Conservation (phyloP, 1,284 basidiomycete genomes). For the Neonothopanus nambi region DNA sequence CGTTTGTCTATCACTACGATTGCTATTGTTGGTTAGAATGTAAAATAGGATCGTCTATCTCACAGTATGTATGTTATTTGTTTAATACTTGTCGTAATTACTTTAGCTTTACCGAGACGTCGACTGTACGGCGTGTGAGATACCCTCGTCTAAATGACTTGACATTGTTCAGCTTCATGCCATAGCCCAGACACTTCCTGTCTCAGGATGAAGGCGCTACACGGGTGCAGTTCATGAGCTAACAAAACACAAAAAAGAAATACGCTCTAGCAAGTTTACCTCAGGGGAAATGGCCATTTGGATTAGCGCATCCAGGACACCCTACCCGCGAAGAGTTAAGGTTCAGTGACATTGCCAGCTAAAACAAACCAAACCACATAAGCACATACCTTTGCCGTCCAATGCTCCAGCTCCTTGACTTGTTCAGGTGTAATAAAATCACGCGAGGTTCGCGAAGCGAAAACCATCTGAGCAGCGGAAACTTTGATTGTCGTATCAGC, state of each 20-base stretch:
- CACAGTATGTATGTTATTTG: too few species aligned
- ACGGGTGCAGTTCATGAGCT: conserved; percentile 8
- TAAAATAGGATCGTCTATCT: too few species aligned
- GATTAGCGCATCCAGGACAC: conserved; percentile 16
- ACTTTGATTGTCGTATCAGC: conserved; percentile 60
- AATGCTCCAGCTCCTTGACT: conserved; percentile 64
- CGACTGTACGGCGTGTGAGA: neutral
- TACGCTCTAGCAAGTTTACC: conserved; percentile 18
- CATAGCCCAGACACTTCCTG: conserved; percentile 47
- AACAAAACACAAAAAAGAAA: neutral
- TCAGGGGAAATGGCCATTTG: conserved; percentile 20
- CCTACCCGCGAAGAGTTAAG: conserved; percentile 8
- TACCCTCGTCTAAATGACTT: conserved; percentile 4
- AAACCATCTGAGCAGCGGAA: conserved; percentile 82
- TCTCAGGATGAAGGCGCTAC: conserved; percentile 43
- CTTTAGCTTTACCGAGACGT: too few species aligned
- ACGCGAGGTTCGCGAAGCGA: conserved; percentile 74
- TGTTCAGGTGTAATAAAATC: conserved; percentile 77
- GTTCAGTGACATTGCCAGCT: neutral
- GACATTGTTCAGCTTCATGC: neutral
- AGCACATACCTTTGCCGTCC: conserved; percentile 64
- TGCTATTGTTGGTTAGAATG: too few species aligned
- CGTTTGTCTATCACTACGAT: too few species aligned
- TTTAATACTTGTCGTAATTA: conserved; percentile 17
- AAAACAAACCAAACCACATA: neutral